phyloP scores from a whole-genome alignment of 306 rosid genomes.

The Castanopsis chinensis region DNA sequence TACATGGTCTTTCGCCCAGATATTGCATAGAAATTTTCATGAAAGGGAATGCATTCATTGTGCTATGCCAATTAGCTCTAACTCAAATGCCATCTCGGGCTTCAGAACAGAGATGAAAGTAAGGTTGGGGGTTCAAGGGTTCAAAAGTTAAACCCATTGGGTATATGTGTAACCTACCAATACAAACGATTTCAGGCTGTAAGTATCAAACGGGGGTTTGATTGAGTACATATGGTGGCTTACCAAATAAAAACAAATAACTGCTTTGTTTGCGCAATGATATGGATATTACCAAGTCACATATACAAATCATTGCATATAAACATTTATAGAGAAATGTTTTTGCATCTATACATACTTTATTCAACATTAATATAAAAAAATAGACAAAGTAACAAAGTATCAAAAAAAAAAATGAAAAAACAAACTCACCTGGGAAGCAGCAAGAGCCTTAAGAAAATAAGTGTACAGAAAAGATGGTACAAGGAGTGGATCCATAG shows the following conservation, averaged over 20 bases:
- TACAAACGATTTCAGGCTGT: not conserved
- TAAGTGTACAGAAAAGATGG: not conserved
- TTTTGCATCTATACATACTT: not conserved
- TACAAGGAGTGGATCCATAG: too few relatives aligned
- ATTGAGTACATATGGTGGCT: not conserved
- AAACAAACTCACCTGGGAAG: constrained; percentile 69
- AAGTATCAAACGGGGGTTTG: not conserved
- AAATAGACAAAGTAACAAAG: too few relatives aligned
- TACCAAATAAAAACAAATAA: not conserved
- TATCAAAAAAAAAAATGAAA: too few relatives aligned
- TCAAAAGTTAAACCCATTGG: not conserved
- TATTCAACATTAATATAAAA: not conserved
- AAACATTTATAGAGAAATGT: not conserved
- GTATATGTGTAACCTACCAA: not conserved
- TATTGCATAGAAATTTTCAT: too few relatives aligned
- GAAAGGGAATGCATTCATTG: too few relatives aligned
- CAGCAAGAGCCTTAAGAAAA: constrained; percentile 52
- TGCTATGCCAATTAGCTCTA: too few relatives aligned
- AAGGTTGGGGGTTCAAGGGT: not conserved
- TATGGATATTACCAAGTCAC: too few relatives aligned
- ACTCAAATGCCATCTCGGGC: not conserved
- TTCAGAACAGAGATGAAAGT: not conserved
- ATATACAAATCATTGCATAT: not conserved
- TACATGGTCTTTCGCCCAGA: not conserved
- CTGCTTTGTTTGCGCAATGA: not conserved